A percentile compares a stretch with the other conserved stretches of the same genome.
Conservation (phyloP, 2,329 filamentous ascomycete species). For the Cordyceps cateniannulata region DNA sequence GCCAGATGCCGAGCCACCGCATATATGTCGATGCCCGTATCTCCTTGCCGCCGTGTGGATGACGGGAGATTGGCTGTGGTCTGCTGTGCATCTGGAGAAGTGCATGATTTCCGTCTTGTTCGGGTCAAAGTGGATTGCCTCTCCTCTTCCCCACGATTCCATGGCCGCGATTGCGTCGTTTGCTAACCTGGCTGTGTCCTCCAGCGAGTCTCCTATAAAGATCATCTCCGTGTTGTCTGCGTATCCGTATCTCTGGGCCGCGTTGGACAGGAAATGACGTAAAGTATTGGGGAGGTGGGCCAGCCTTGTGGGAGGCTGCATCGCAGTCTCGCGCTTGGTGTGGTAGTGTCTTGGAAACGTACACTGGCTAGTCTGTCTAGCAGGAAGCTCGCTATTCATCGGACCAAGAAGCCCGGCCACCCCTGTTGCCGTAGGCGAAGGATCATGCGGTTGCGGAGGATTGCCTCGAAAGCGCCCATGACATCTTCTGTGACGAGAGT, state of each 20-base stretch:
- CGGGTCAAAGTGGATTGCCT: neutral
- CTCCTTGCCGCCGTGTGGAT: slow-evolving; percentile 1
- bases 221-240: slow-evolving; percentile 7
- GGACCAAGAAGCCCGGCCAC: neutral
- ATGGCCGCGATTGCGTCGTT: neutral
- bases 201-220: neutral
- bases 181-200: neutral
- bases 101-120: neutral
- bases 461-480: slow-evolving; percentile 9
- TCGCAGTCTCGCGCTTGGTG: neutral
- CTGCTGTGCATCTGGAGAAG: neutral
- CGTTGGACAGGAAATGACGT: neutral
- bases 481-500: slow-evolving; percentile 10
- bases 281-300: slow-evolving; percentile 8
- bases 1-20: neutral
- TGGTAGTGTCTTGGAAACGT: neutral
- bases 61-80: neutral
- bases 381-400: slow-evolving; percentile 4
- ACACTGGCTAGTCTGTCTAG: neutral
- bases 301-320: slow-evolving; percentile 8
- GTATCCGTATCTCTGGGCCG: slow-evolving; percentile 1
- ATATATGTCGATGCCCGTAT: neutral
- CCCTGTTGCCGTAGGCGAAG: slow-evolving; percentile 3
- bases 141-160: neutral
- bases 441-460: slow-evolving; percentile 3